phyloP scores from a whole-genome alignment of 129 eudicot species.

The Flaveria trinervia region DNA sequence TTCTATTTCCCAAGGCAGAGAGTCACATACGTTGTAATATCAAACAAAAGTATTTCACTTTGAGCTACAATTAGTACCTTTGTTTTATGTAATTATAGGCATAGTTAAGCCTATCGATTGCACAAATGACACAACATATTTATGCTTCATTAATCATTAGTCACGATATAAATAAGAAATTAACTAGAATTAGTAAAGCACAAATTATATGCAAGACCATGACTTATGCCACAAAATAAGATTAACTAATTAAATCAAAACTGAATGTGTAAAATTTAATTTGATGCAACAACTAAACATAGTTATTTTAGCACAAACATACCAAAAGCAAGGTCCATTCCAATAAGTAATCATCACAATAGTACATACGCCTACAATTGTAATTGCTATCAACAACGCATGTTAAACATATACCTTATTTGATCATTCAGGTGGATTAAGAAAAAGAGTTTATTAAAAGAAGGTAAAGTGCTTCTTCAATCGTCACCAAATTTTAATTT shows the following conservation, averaged over 20 bases:
- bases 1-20: background rate
- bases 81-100: no score
- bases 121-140: background rate
- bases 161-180: background rate
- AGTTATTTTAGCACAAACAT: background rate
- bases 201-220: background rate
- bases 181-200: background rate
- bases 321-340: background rate
- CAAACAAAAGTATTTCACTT: background rate
- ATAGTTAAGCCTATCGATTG: background rate
- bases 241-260: background rate
- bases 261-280: background rate
- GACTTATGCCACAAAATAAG: background rate
- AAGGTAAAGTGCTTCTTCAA: background rate
- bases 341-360: background rate
- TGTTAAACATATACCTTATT: background rate
- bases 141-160: background rate
- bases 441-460: background rate
- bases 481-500: background rate
- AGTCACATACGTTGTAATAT: background rate
- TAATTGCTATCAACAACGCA: background rate
- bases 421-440: background rate
- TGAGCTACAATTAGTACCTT: background rate
- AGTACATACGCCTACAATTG: background rate
- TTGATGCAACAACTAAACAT: background rate